Evolutionary conservation across 257 asterid genomes (phyloP).

Genomic region (Fraxinus excelsior): DNA sequence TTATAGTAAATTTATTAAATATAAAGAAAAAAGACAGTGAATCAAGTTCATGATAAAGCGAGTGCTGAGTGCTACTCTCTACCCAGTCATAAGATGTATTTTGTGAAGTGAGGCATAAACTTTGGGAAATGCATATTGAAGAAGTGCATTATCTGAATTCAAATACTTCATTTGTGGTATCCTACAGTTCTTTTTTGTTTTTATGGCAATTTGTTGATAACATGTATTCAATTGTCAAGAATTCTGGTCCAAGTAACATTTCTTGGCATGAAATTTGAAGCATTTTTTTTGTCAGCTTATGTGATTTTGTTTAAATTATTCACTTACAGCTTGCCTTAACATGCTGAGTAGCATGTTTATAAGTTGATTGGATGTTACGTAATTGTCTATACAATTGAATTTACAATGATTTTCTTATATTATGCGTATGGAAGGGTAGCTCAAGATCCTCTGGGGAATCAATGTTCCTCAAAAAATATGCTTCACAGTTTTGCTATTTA

Average conservation of each 20-base stretch:
- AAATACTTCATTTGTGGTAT: not conserved
- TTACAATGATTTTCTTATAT: not conserved
- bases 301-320: not conserved
- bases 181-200: too few relatives aligned
- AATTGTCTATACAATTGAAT: not conserved
- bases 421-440: not conserved
- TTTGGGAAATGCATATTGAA: not conserved
- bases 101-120: not conserved
- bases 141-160: not conserved
- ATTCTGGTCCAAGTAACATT: too few relatives aligned
- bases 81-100: not conserved
- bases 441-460: not conserved
- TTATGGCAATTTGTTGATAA: too few relatives aligned
- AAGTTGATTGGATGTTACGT: not conserved
- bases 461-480: not conserved
- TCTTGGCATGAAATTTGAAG: too few relatives aligned
- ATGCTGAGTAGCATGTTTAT: too few relatives aligned
- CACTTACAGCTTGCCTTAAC: not conserved
- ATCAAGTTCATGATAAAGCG: conserved; percentile 6
- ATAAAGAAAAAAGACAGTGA: conserved; percentile 5
- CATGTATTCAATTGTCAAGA: too few relatives aligned
- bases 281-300: not conserved
- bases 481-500: not conserved
- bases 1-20: not conserved
- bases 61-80: not conserved